These are phyloP conservation scores for Linum lewisii DNA, from an alignment of 345 rosid genomes.

Conservation along the genomic window DNA sequence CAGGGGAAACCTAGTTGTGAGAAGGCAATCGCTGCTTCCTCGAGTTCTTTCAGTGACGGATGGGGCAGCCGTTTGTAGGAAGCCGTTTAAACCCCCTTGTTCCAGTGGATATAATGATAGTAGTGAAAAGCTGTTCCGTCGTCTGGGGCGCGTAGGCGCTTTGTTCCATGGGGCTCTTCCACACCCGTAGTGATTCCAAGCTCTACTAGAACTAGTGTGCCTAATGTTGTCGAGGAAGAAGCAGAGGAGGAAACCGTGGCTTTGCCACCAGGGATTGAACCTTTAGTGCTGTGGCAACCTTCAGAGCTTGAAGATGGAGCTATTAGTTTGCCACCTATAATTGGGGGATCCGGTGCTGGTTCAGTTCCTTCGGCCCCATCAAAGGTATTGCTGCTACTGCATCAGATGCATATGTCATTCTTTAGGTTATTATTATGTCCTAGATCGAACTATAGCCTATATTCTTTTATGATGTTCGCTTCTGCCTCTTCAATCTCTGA, in stretches of 20 bases:
- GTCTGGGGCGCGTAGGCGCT: conserved; percentile 78
- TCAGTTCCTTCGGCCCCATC: conserved; percentile 92
- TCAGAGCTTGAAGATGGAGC: conserved; percentile 42
- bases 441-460: too few species aligned
- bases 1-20: conserved; percentile 82
- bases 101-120: conserved; percentile 43
- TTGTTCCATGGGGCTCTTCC: conserved; percentile 90
- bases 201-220: conserved; percentile 24
- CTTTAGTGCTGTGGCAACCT: conserved; percentile 78
- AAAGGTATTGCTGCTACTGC: conserved; percentile 47
- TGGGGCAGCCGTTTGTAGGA: conserved; percentile 86
- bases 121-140: conserved; percentile 57
- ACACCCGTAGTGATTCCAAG: conserved; percentile 47
- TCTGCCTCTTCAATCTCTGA: background rate
- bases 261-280: conserved; percentile 78
- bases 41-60: conserved; percentile 74
- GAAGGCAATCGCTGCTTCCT: conserved; percentile 76
- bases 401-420: background rate
- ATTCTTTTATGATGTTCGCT: background rate
- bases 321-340: conserved; percentile 29
- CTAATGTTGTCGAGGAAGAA: conserved; percentile 20
- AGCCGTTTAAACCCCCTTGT: conserved; percentile 89
- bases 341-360: conserved; percentile 80
- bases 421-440: too few species aligned
- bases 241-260: conserved; percentile 46